Base-by-base conservation (phyloP, 2,329 filamentous ascomycete species). In the Ophiostoma piceae region DNA sequence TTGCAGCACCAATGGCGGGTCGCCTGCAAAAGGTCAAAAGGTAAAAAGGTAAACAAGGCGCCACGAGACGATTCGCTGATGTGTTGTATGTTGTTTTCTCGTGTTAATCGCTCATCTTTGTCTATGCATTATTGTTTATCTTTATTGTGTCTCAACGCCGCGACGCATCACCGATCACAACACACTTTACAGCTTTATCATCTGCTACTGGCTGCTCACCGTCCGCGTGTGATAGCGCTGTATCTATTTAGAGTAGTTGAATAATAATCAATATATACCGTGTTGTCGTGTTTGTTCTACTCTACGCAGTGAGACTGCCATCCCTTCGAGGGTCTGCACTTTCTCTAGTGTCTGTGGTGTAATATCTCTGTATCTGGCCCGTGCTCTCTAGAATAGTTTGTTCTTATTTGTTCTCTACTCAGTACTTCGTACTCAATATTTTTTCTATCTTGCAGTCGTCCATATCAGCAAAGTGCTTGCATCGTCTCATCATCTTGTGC, bases 61-160 rank as follows among this genome's bases (percentile, higher is more conserved):
- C 26, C 26, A 14, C 26, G 57, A 26, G 12, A 16, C 14, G 57
- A 62, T 62, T 62, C 57, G 57, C 57, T 62, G 57, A 12, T 12
- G 19, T 35, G 22, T 57, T 26, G n/a, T 35, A n/a, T 47, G 16
- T 47, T n/a, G 43, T 47, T 47, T 16, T 16, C 12, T 66, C 19
- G 41, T 66, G 64, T 39, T 66, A 41, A 67, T 47, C 66, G 12
- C 66, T 67, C 66, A 51, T 26, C 6, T 41, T 29, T 57, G 51
- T 60, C n/a, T 67, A 35, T 35, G 35, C 35, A 29, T 29, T 29
- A 29, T 29, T 67, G 2, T 29, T 39, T 14, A 8, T 60, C 43
- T 22, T 69, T 39, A 1, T n/a, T 60, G 5, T 37, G 29, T 14
- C 12, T 39, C 51, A 57, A 32, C 26, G 57, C 57, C 39, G 35